phyloP scores from a whole-genome alignment of 148 eudicot species.

The Amaranthus hypochondriacus region DNA sequence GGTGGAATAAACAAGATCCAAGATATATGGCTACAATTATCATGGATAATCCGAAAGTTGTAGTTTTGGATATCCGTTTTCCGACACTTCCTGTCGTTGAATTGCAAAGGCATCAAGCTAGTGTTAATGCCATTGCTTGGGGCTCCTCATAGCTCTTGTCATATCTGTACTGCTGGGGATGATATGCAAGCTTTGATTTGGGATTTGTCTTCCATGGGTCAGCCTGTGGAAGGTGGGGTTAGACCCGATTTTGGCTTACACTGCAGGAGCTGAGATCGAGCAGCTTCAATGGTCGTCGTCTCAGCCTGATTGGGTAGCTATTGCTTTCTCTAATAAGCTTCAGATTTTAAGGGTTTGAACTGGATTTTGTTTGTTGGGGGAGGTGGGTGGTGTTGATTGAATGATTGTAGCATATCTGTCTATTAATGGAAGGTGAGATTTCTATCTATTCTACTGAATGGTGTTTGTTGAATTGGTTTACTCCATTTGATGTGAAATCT shows the following conservation, averaged over 20 bases:
- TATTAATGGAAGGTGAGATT: too few species aligned
- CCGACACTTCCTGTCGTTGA: constrained; percentile 93
- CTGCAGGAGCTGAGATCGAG: constrained; percentile 97
- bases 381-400: too few species aligned
- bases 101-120: constrained; percentile 80
- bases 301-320: constrained; percentile 98
- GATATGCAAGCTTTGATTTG: constrained; percentile 94
- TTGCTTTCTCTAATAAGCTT: constrained; percentile 85
- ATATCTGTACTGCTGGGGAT: constrained; percentile 98
- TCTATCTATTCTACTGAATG: too few species aligned
- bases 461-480: too few species aligned
- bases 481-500: too few species aligned
- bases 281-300: constrained; percentile 97
- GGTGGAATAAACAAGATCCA: constrained; percentile 97
- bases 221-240: constrained; percentile 94
- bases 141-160: constrained; percentile 97
- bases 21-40: constrained; percentile 96
- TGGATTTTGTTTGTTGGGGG: too few species aligned
- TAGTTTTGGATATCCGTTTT: constrained; percentile 79
- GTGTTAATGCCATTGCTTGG: constrained; percentile 94
- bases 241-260: constrained; percentile 92
- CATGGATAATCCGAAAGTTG: constrained; percentile 91
- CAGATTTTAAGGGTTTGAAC: constrained; percentile 89
- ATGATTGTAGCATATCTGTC: too few species aligned
- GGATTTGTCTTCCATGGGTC: constrained; percentile 92